Conservation (phyloP, 2,329 filamentous ascomycete genomes). For the Hypoxylon sp. region DNA sequence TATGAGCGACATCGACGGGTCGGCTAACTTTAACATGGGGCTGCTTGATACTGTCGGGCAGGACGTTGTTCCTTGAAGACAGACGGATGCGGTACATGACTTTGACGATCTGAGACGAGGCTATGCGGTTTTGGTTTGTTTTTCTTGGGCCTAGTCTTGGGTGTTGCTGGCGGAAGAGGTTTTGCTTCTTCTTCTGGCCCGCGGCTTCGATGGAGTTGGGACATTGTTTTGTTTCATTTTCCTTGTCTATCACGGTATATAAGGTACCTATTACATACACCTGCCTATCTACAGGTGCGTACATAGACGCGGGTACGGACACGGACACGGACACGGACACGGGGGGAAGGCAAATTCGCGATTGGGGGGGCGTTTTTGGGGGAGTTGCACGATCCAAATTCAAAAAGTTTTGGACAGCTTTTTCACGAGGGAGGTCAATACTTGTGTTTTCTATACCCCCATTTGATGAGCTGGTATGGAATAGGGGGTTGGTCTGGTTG, state of each 20-base stretch:
- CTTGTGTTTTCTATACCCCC: constrained; percentile 29
- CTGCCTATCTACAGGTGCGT: not conserved
- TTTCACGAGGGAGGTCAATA: not conserved
- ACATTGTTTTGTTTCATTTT: constrained; percentile 4
- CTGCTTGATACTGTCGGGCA: constrained; percentile 23
- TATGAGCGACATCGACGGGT: constrained; percentile 34
- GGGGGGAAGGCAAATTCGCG: constrained; percentile 1
- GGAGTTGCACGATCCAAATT: not conserved
- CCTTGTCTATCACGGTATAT: no score
- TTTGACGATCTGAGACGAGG: constrained; percentile 4
- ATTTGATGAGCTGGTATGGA: constrained; percentile 30
- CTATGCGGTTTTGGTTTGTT: not conserved
- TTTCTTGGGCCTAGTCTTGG: not conserved
- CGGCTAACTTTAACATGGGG: constrained; percentile 28
- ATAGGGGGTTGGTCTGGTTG: no score
- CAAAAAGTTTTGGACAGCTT: constrained; percentile 13
- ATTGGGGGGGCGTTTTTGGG: constrained; percentile 18
- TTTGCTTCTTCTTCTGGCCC: not conserved
- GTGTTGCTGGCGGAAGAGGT: constrained; percentile 5
- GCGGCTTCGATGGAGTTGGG: constrained; percentile 13
- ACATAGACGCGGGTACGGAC: constrained; percentile 11
- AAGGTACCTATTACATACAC: no score
- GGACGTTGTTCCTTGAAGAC: constrained; percentile 10
- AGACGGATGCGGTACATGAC: not conserved
- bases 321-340: no score